A percentile compares a stretch with the other conserved stretches of the same genome.
These are phyloP conservation scores for Penicillium sp. DNA, from an alignment of 2,329 filamentous ascomycete genomes.

Conservation along the genomic window DNA sequence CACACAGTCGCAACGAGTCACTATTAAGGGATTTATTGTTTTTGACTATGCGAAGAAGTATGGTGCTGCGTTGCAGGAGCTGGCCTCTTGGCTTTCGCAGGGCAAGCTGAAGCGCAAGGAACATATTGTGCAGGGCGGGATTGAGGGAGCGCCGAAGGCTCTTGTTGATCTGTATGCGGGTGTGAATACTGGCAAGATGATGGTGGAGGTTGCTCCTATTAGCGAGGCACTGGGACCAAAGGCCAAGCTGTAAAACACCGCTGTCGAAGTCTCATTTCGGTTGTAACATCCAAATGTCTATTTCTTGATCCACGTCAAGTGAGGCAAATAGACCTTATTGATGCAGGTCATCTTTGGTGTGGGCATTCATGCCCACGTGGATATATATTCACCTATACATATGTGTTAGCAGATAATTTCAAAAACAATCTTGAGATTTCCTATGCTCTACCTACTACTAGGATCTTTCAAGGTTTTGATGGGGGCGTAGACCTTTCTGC, in stretches of 20 bases:
- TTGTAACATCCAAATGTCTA: too few species aligned
- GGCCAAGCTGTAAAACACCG: conserved; percentile 42
- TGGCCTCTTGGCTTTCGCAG: conserved; percentile 67
- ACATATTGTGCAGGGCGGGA: conserved; percentile 68
- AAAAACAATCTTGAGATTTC: too few species aligned
- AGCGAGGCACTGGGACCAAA: conserved; percentile 34
- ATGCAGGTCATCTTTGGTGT: too few species aligned
- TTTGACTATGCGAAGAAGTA: conserved; percentile 65
- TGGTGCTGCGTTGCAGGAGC: conserved; percentile 57
- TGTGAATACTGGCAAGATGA: conserved; percentile 67
- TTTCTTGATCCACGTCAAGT: not conserved
- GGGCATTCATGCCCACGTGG: too few species aligned
- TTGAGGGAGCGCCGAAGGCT: conserved; percentile 62
- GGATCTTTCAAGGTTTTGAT: too few species aligned
- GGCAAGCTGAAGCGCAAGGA: conserved; percentile 72
- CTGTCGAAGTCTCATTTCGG: not conserved
- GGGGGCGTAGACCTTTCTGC: too few species aligned
- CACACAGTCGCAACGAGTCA: conserved; percentile 38
- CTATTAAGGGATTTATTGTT: conserved; percentile 71
- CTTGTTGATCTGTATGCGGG: conserved; percentile 67
- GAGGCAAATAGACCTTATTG: too few species aligned
- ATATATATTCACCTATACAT: too few species aligned
- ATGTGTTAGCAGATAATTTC: too few species aligned
- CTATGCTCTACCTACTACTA: too few species aligned
- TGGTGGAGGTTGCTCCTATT: conserved; percentile 45